Evolutionary conservation across 768 basidiomycete species (phyloP), one percentile per base, ranked within the genome.

Genomic region (Lactarius hengduanensis): DNA sequence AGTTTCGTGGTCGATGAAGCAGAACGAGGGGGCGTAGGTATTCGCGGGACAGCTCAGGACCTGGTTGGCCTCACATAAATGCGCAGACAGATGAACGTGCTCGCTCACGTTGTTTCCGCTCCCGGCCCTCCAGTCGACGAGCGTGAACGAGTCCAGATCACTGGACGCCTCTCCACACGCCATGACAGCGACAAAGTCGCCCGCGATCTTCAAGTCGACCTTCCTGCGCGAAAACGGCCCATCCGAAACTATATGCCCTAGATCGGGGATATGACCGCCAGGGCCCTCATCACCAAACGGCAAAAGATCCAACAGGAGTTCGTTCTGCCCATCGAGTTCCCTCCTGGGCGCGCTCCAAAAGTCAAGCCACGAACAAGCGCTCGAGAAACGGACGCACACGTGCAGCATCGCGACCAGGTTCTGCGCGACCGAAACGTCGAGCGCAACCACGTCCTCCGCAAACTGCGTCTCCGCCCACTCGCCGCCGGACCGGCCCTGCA

Each of bases 151-250:
- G 32, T 61, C 59, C 50, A 5, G 2, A 1, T 50, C 43, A 50
- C 28, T 2, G 9, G 45, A 47, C 22, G 18, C 11, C 28, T 15
- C 15, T 34, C 53, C 38, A 9, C 61, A 40, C 0, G 26, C 28
- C 61, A 62, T 62, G 36, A 62, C 26, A 11, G 36, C 53, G 3
- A 62, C 18, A 41, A 62, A 55, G 9, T 62, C 61, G 20, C 61
- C 50, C 20, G 26, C 61, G 26, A 62, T 62, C 61, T 62, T 62
- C 61, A 62, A 55, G 10, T 62, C 61, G 28, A 55, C 53, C 18
- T 41, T 18, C 15, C 13, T n/a, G 20, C 36, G 40, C 28, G 22
- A 38, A 18, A 54, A 40, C 20, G 20, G 1, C 38, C 53, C 53
- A 13, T 62, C 16, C 53, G 26, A 2, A 8, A 62, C 10, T 11